Evolutionary conservation across 2,329 filamentous ascomycete genomes (phyloP), one percentile per base, ranked within the genome.

Genomic region (Aureobasidium sp.): DNA sequence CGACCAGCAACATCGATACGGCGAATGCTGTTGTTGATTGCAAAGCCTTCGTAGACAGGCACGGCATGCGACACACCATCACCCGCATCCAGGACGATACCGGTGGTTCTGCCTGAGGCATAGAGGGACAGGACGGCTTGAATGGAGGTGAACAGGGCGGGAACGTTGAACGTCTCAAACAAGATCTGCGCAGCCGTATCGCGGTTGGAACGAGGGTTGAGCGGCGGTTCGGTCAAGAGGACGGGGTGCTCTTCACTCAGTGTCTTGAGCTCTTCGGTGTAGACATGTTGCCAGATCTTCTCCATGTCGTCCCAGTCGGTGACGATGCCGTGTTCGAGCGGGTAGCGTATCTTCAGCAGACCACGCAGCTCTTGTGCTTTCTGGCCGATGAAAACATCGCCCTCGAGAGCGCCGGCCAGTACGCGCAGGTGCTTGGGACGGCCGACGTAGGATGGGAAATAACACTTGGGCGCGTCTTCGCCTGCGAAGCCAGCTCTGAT

Each of bases 261-360:
- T 54, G 93, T 96, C 80, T 97, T 97, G 70, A 99, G 76, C 66
- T 95, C 94, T 72, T 97, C 93, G 62, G 90, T 90, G 74, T 97
- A 99, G 59, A 99, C 91, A 72, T 96, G 94, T 70, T 95, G 90
- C 94, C 94, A 99, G 77, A 99, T 99, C 78, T 91, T 87, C 80
- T 99, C 94, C 94, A 99, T 99, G 73, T 99, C 94, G 73, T 97
- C 94, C 94, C 94, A 99, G 76, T 99, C 91, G 68, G 94, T 99
- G 66, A 99, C 94, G 70, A 99, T 95, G 69, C 94, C 94, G 74
- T 99, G 94, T 78, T 97, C 94, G 61, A 99, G 79, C 48, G 94
- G 94, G 74, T 97, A 97, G 67, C 86, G 84, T 70, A 99, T 97
- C 83, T 97, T 99, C 69, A 99, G 82, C 64, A 99, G 79, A 3